Evolutionary conservation across 2,329 filamentous ascomycete genomes (phyloP).

Genomic region (Ophiognomonia clavigignenti-juglandacearum): DNA sequence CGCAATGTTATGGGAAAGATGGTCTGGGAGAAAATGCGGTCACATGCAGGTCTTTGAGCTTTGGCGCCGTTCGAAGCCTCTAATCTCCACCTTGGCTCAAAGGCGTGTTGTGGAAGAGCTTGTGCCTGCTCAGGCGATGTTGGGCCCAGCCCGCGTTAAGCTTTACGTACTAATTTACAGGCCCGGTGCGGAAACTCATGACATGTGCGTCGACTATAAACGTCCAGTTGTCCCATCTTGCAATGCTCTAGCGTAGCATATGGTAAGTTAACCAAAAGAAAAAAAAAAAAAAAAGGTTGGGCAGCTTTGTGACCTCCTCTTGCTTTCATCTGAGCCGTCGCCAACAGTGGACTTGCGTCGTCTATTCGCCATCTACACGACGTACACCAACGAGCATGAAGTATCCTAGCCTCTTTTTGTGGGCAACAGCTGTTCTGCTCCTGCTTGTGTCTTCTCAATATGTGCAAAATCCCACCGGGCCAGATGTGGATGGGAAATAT

Average conservation of each 20-base stretch:
- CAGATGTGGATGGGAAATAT: slow-evolving; percentile 64
- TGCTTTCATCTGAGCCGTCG: no score
- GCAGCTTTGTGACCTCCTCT: no score
- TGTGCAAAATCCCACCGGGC: slow-evolving; percentile 27
- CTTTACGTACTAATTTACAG: no score
- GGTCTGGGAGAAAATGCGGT: not conserved
- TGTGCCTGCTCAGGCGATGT: no score
- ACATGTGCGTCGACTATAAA: not conserved
- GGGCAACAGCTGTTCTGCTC: slow-evolving; percentile 26
- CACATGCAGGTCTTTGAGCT: not conserved
- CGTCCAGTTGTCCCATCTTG: no score
- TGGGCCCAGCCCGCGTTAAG: no score
- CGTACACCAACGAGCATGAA: slow-evolving; percentile 7
- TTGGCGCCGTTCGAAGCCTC: not conserved
- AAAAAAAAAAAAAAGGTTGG: no score
- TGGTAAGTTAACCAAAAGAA: no score
- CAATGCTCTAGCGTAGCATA: no score
- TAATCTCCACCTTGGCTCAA: no score
- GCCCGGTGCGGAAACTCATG: no score
- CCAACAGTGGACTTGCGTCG: not conserved
- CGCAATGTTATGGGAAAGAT: not conserved
- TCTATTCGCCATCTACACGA: not conserved
- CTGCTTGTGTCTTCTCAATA: slow-evolving; percentile 26
- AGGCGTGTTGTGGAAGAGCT: no score
- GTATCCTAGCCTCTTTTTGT: slow-evolving; percentile 4